These are phyloP conservation scores for Solanum hybrid DNA, from an alignment of 305 asterid genomes.

Conservation along the genomic window DNA sequence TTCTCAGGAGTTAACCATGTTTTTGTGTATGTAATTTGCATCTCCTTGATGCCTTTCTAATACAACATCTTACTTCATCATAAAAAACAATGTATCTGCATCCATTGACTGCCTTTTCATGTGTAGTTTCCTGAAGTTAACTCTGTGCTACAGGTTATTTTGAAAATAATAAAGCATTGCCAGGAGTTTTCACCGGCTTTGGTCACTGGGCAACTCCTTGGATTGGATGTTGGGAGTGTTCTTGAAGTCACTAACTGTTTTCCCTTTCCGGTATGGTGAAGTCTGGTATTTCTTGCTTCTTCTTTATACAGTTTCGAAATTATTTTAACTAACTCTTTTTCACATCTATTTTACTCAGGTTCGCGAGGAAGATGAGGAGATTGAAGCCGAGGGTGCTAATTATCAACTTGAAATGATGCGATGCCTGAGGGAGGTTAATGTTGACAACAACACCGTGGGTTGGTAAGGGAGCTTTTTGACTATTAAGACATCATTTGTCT, in stretches of 20 bases:
- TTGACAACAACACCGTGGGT: constrained; percentile 94
- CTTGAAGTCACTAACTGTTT: constrained; percentile 95
- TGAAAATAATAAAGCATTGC: constrained; percentile 93
- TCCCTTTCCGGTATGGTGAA: constrained; percentile 66
- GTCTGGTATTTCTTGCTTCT: neutral
- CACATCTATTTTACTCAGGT: constrained; percentile 24
- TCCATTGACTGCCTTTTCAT: neutral
- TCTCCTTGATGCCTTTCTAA: no score
- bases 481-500: neutral
- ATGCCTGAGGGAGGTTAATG: constrained; percentile 94
- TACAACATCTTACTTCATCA: no score
- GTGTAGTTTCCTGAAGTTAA: neutral
- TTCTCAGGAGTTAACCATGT: no score
- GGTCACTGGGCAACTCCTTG: constrained; percentile 92
- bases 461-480: constrained; percentile 36
- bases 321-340: neutral
- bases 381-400: constrained; percentile 94
- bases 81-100: neutral
- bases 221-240: constrained; percentile 94
- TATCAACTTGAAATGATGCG: constrained; percentile 99
- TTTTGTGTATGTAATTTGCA: no score
- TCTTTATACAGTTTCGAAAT: neutral
- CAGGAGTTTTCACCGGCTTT: constrained; percentile 90
- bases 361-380: constrained; percentile 94
- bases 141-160: constrained; percentile 44